Evolutionary conservation across 371 early-diverging fungal genomes (phyloP).

Genomic region (Haplosporangium sp.): DNA sequence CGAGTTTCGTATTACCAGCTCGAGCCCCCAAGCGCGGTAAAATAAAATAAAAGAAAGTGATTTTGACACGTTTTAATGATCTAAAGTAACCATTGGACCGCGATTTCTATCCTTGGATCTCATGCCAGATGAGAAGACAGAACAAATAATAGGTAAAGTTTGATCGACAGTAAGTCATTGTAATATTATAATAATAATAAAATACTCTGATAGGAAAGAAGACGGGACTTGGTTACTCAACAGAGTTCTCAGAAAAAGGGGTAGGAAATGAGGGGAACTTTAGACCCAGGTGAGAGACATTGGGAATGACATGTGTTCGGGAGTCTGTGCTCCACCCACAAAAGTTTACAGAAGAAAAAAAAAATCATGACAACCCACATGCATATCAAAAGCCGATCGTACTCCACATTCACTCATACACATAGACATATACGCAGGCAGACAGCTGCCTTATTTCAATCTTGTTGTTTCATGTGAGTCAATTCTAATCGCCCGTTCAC

Average conservation of each 20-base stretch:
- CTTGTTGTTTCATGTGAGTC: constrained; percentile 5
- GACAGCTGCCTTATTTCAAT: neutral
- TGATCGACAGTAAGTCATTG: neutral
- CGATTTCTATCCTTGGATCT: neutral
- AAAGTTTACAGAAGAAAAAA: neutral
- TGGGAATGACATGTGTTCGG: constrained; percentile 32
- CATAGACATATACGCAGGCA: too few relatives aligned
- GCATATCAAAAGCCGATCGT: neutral
- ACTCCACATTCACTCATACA: neutral
- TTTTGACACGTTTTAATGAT: neutral
- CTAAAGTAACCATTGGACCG: constrained; percentile 6
- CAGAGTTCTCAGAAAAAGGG: neutral
- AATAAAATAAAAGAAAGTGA: neutral
- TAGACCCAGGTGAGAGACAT: neutral
- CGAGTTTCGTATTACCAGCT: constrained; percentile 1
- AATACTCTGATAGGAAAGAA: neutral
- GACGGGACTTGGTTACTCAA: neutral
- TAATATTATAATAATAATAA: neutral
- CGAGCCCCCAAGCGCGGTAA: neutral
- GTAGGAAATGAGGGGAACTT: neutral
- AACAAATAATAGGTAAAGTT: neutral
- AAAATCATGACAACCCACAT: neutral
- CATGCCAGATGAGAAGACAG: neutral
- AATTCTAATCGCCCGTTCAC: neutral
- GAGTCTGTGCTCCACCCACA: constrained; percentile 31